Evolutionary conservation across 129 eudicot species (phyloP), one percentile per base, ranked within the genome.

Genomic region (Oenanthe sinensis): DNA sequence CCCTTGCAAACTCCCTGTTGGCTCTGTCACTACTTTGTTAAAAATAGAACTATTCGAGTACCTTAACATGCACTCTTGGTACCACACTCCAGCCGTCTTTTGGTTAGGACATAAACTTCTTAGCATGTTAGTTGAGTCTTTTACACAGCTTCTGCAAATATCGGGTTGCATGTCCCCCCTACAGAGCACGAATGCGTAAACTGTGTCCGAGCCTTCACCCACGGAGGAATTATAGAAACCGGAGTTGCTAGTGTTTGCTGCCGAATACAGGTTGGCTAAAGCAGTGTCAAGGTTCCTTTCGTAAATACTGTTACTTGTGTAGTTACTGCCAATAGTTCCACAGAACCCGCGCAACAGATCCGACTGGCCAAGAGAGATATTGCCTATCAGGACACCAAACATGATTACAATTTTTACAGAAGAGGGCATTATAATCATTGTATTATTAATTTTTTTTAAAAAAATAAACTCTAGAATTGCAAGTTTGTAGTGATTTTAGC

Each of bases 161-260:
- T 50, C 75, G 0, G 19, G 76, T 24, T 52, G 46, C 6, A 80
- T 39, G 43, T 88, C 92, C 2, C 85, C 90, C 42, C 90, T 70
- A 78, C 90, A 89, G 26, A 84, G 88, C 17, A 63, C 79, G n/a
- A 82, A 2, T 26, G 78, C 85, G 62, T 82, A 22, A 74, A 78
- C 88, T 15, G 15, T 79, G 50, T 81, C 82, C 3, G 76, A 11
- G 71, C 62, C 75, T 68, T 71, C 39, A 48, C 86, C 86, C 0
- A 12, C 67, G 16, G 87, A 74, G n/a, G 37, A 11, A 45, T 44
- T 84, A 78, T 71, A 73, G 83, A 89, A 89, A 17, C 76, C 76
- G 10, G 76, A 43, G 30, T 42, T 40, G 76, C 19, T 73, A 24
- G 19, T 43, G 8, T 73, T 24, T 11, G 76, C 30, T 1, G 48